Evolutionary conservation across 345 rosid species (phyloP).

Genomic region (Rhizophora apiculata): DNA sequence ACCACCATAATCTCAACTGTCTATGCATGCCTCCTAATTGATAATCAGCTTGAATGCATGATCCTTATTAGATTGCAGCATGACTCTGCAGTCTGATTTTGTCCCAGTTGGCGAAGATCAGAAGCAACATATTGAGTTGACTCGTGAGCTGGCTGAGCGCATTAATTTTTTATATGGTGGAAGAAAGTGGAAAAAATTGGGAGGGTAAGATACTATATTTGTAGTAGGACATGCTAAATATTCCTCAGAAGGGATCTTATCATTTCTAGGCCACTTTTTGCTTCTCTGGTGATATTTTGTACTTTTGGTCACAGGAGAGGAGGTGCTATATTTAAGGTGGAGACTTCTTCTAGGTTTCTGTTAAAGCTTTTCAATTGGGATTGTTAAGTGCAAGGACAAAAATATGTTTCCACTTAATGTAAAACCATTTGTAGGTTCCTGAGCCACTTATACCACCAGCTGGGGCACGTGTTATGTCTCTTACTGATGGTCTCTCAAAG

Average conservation of each 20-base stretch:
- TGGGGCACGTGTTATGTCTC: constrained; percentile 92
- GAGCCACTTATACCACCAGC: constrained; percentile 82
- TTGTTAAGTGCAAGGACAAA: constrained; percentile 11
- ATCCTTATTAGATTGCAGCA: constrained; percentile 44
- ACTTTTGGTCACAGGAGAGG: constrained; percentile 53
- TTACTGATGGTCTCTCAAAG: constrained; percentile 90
- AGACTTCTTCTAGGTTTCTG: constrained; percentile 20
- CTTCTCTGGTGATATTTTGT: constrained; percentile 8
- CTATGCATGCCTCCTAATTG: constrained; percentile 2
- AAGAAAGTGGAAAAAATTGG: constrained; percentile 94
- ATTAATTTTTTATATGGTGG: constrained; percentile 82
- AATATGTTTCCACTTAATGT: constrained; percentile 12
- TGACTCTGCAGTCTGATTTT: constrained; percentile 73
- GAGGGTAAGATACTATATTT: constrained; percentile 53
- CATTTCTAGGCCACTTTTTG: background rate
- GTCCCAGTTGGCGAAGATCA: constrained; percentile 98
- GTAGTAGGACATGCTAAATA: constrained; percentile 4
- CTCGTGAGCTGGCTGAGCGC: constrained; percentile 82
- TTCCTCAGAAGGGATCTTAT: constrained; percentile 11
- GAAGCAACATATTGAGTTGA: constrained; percentile 92
- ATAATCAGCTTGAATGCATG: constrained; percentile 24
- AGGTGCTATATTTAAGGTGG: constrained; percentile 80
- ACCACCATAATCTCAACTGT: background rate
- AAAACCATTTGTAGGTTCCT: constrained; percentile 55
- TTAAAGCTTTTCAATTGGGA: constrained; percentile 22